Evolutionary conservation across 768 basidiomycete species (phyloP), one percentile per base, ranked within the genome.

Genomic region (Mycena vitilis): DNA sequence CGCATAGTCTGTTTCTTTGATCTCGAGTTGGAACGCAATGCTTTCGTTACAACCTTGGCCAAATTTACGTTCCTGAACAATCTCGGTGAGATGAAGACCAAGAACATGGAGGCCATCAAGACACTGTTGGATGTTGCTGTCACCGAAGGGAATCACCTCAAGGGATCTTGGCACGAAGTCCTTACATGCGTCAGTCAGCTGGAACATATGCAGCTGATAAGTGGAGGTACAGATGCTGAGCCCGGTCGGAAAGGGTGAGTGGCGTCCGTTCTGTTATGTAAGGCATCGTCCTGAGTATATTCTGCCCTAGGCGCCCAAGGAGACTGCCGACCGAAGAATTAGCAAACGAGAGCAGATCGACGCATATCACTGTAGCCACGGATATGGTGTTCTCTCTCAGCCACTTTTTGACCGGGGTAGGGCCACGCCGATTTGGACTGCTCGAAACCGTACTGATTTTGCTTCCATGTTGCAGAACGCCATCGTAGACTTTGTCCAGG

Each of bases 51-150:
- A 22, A 99, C 98, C 0, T 84, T 99, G 22, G 91, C 86, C 44
- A 99, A 99, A 78, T 98, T 99, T 79, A 99, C 98, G 0, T 98
- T 98, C 85, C 84, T 99, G 70, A 98, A 94, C 79, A 99, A 99
- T 76, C 82, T 99, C 6, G 95, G 96, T 62, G 98, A 99, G 83
- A 99, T 99, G 98, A 96, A 95, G 81, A 87, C 95, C 40, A 99
- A 99, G 84, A 99, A 99, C 76, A 98, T 99, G 89, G 98, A 99
- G 77, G 98, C 97, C 8, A 98, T 99, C 82, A 99, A 98, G 80
- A 82, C 95, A 4, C 84, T 99, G 59, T 83, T 99, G 13, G 98
- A 99, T 75, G 89, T 99, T 51, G 97, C 98, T 18, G 92, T 97
- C 47, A 92, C 89, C n/a, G 96, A 99, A 77, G 98, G 98, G 68